Evolutionary conservation across 805 yeast species (phyloP), one percentile per base, ranked within the genome.

Genomic region (Metschnikowia borealis): DNA sequence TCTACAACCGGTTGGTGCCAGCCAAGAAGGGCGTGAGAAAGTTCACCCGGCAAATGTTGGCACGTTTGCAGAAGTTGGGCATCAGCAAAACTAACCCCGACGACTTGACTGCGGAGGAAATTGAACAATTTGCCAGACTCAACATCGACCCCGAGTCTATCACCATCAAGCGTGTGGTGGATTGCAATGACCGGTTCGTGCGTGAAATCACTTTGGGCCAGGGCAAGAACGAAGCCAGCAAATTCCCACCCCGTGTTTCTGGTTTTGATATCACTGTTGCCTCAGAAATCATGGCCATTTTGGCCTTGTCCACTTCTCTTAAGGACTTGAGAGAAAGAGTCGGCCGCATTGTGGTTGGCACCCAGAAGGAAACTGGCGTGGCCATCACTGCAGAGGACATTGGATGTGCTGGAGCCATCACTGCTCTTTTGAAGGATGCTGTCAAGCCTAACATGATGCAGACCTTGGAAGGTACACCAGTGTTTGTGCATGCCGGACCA

Each of bases 191-290:
- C 70, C 82, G 98, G 68, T 84, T 87, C 70, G 77, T 92, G 49
- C 83, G 98, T 68, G 91, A 87, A 54, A 79, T 92, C 61, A 89
- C 96, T 29, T 78, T 91, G 60, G 97, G 97, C 42, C 81, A 87
- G 70, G 96, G 96, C 29, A 85, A 94, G 62, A 91, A 96, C 41
- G 98, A 92, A 71, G 71, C 75, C 18, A 44, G 65, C 46, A 90
- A 89, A 75, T 96, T 91, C 53, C 81, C 82, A 51, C 82, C 86
- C 21, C 83, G 98, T 64, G 78, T 81, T 55, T 84, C 97, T 17
- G 98, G 98, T 13, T 90, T 92, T 70, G 98, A 92, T 67, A 91
- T 92, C 65, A 86, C 97, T 13, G 98, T 92, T 55, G 98, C 98
- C 8, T 84, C 92, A 32, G 98, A 92, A 74, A 81, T 90, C 58